Evolutionary conservation across 139 green algal species (phyloP).

Genomic region (Coccomyxa sp.): DNA sequence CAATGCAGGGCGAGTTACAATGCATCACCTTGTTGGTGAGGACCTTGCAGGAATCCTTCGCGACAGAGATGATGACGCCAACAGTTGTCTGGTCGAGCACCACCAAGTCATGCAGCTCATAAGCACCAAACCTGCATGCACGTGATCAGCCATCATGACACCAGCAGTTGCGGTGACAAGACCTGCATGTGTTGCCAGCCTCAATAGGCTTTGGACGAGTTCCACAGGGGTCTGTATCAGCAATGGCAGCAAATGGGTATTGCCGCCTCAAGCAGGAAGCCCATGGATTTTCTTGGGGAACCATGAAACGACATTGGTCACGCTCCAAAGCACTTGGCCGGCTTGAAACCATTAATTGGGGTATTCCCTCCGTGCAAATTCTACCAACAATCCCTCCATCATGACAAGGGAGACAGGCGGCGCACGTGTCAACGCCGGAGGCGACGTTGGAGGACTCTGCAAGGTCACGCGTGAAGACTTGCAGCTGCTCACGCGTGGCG

Average conservation of each 20-base stretch:
- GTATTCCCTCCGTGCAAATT: too few species aligned
- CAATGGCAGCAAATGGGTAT: too few species aligned
- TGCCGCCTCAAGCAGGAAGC: too few species aligned
- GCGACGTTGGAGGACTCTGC: constrained; percentile 47
- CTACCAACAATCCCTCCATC: not conserved
- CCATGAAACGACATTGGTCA: too few species aligned
- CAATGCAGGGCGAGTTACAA: not conserved
- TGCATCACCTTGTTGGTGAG: constrained; percentile 44
- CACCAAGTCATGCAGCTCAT: constrained; percentile 93
- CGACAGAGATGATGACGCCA: constrained; percentile 73
- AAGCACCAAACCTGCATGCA: constrained; percentile 64
- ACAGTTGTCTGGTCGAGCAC: constrained; percentile 65
- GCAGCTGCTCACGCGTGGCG: constrained; percentile 69
- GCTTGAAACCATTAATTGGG: too few species aligned
- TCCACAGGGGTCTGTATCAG: too few species aligned
- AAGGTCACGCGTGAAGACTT: constrained; percentile 82
- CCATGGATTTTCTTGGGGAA: too few species aligned
- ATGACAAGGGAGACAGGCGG: not conserved
- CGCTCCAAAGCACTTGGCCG: too few species aligned
- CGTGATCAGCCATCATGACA: too few species aligned
- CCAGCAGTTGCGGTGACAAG: too few species aligned
- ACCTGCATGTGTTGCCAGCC: too few species aligned
- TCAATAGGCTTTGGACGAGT: too few species aligned
- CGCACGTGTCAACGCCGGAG: constrained; percentile 50
- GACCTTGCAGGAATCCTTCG: constrained; percentile 58